Base-by-base conservation (phyloP, 2,329 filamentous ascomycete species). In the Neonectria ditissima region DNA sequence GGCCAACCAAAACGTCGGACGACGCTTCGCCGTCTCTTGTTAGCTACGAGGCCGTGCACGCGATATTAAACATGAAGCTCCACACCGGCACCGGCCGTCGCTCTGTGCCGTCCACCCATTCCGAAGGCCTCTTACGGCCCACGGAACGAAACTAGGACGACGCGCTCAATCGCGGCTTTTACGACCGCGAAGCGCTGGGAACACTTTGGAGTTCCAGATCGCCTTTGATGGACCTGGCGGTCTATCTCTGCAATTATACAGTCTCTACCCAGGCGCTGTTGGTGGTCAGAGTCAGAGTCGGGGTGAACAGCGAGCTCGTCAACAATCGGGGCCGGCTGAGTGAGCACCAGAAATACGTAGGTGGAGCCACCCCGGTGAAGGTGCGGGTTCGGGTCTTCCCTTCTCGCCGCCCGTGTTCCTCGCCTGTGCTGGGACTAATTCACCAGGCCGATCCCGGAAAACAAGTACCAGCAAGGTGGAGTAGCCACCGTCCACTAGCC, bases 341-440 rank as follows among this genome's bases (percentile, higher is more conserved):
- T 62, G 41, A 22, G 32, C 32, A 20, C 48, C 20, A 32, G 30
- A 53, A 59, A 54, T 63, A n/a, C 41, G 13, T 48, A 13, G 59
- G 55, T 55, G 55, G 55, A 43, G 22, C 39, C 24, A 44, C 34
- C 47, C 55, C 54, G 54, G 55, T 43, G 47, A 48, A 20, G 24
- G 52, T 47, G 47, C 50, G 55, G 60, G 24, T 34, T 59, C 60
- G 60, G 60, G 51, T 63, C 60, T 63, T 59, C 57, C 30, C 60
- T 44, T 26, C 9, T 47, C 30, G 24, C 47, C 47, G 54, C 47
- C 28, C 26, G 26, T 18, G 45, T 32, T 18, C 10, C 28, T 50
- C 13, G 30, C 9, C 18, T 28, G n/a, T 16, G n/a, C 10, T 32
- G 20, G 26, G 24, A 20, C 26, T n/a, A 50, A 14, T 50, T 50